These are phyloP conservation scores for Eutrema yunnanense DNA, from an alignment of 345 rosid species.

Conservation along the genomic window DNA sequence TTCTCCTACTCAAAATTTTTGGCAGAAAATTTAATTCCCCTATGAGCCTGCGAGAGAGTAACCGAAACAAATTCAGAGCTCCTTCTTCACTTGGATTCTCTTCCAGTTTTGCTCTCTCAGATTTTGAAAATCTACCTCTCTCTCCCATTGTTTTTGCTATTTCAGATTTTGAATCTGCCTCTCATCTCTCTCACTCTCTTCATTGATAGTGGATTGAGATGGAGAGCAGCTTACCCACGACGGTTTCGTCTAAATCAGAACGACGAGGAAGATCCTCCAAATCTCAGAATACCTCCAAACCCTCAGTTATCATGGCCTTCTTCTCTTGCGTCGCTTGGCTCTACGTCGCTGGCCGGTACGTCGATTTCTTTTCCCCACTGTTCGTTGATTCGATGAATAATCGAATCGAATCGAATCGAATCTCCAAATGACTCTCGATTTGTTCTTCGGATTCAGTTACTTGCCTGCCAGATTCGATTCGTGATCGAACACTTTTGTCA, in stretches of 20 bases:
- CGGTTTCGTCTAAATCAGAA: slow-evolving; percentile 44
- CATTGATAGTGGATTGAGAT: slow-evolving; percentile 34
- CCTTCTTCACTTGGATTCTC: background rate
- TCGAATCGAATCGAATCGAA: background rate
- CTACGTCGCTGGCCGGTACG: slow-evolving; percentile 86
- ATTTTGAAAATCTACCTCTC: background rate
- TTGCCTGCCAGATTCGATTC: background rate
- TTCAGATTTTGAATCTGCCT: background rate
- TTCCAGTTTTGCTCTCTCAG: background rate
- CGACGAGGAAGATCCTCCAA: slow-evolving; percentile 67
- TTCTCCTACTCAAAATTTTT: background rate
- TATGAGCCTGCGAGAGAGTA: background rate
- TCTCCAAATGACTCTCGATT: background rate
- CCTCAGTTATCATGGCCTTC: slow-evolving; percentile 69
- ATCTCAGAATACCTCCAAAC: slow-evolving; percentile 52
- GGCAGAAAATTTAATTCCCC: background rate
- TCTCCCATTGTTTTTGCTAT: background rate
- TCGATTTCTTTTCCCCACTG: background rate
- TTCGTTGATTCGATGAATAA: background rate
- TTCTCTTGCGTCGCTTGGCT: slow-evolving; percentile 97
- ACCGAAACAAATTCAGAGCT: background rate
- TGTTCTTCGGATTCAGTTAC: background rate
- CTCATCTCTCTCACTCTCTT: background rate
- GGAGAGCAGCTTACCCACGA: slow-evolving; percentile 62
- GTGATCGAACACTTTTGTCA: background rate